Percentiles rank a stretch among this genome's conserved stretches.
Evolutionary conservation across 2,329 filamentous ascomycete genomes (phyloP).

Genomic region (Rhinocladiella similis): DNA sequence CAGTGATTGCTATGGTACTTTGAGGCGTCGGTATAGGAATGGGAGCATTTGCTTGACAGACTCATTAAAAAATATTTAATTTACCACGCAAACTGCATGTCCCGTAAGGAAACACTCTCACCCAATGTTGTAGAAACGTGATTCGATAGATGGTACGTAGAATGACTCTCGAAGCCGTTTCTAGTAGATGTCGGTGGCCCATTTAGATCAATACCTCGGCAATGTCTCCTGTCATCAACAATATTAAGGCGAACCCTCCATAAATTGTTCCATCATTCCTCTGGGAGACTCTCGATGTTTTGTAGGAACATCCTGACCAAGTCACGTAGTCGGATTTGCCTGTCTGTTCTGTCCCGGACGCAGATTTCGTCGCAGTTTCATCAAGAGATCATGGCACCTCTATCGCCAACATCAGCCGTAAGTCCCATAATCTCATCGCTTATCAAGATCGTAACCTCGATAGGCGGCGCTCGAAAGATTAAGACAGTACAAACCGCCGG

Average conservation of each 20-base stretch:
- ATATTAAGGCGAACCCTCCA: not conserved
- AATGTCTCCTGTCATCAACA: not conserved
- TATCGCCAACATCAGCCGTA: constrained; percentile 23
- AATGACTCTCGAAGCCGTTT: no score
- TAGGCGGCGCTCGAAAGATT: constrained; percentile 57
- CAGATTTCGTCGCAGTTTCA: constrained; percentile 12
- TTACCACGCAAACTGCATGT: no score
- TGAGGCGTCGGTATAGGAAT: no score
- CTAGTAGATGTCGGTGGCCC: not conserved
- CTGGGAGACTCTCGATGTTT: constrained; percentile 8
- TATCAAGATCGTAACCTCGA: not conserved
- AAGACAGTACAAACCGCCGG: constrained; percentile 56
- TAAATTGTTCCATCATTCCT: not conserved
- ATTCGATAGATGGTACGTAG: no score
- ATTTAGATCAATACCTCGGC: not conserved
- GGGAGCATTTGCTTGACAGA: no score
- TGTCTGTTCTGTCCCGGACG: not conserved
- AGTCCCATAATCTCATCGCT: not conserved
- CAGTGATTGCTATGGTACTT: no score
- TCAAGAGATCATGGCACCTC: constrained; percentile 23
- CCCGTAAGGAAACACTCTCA: no score
- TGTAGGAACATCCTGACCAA: not conserved
- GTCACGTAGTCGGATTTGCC: not conserved
- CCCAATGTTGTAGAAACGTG: no score
- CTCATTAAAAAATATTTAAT: not conserved